Conservation (phyloP, 306 rosid species). For the Alnus rubra region DNA sequence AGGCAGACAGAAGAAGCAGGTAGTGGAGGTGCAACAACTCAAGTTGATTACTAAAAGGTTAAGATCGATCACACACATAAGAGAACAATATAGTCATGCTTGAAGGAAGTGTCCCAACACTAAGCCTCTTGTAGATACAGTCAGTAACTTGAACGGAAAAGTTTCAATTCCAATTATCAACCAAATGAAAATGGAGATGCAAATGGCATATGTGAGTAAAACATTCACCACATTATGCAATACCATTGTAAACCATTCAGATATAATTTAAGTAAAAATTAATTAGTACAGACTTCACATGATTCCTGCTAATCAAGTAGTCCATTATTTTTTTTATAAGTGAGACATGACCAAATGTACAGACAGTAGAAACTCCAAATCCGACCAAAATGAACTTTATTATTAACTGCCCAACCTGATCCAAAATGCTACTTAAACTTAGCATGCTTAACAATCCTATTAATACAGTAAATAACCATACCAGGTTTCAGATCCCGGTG, state of each 20-base stretch:
- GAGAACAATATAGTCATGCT: not conserved
- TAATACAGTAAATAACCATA: constrained; percentile 28
- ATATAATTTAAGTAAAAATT: not conserved
- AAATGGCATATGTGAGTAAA: not conserved
- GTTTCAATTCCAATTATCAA: not conserved
- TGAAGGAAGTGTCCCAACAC: not conserved
- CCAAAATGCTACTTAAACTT: not conserved
- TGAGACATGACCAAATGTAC: not conserved
- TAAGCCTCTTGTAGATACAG: not conserved
- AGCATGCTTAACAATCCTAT: not conserved
- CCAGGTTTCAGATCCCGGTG: constrained; percentile 98
- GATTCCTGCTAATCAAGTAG: not conserved
- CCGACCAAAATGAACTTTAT: no score
- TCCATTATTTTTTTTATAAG: not conserved
- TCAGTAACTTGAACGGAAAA: not conserved
- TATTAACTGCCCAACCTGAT: not conserved
- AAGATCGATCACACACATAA: not conserved
- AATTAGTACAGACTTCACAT: not conserved
- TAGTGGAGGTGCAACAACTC: not conserved
- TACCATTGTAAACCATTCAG: not conserved
- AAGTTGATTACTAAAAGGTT: not conserved
- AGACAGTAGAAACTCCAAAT: not conserved
- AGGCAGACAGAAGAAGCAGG: not conserved
- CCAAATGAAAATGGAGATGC: not conserved
- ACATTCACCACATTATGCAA: not conserved